These are phyloP conservation scores for Amoeboaphelidium occidentale DNA, from an alignment of 371 early-diverging fungal genomes.

Conservation along the genomic window DNA sequence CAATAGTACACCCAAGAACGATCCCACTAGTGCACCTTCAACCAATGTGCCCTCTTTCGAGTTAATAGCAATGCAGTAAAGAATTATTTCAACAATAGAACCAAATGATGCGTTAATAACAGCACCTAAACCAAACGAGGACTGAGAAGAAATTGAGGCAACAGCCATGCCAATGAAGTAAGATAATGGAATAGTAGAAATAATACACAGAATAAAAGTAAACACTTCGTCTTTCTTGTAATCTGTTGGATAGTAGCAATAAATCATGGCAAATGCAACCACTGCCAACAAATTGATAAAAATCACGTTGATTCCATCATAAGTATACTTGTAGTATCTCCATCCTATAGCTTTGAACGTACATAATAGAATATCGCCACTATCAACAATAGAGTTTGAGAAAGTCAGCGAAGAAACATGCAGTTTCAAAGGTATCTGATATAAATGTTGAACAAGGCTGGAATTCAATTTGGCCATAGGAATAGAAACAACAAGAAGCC, in stretches of 20 bases:
- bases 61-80: slow-evolving; percentile 65
- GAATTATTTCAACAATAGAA: slow-evolving; percentile 76
- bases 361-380: slow-evolving; percentile 29
- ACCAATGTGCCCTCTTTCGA: slow-evolving; percentile 65
- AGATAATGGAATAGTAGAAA: slow-evolving; percentile 71
- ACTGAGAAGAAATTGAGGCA: slow-evolving; percentile 1
- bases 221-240: no score
- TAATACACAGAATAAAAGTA: slow-evolving; percentile 52
- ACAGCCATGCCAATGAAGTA: slow-evolving; percentile 75
- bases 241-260: slow-evolving; percentile 47
- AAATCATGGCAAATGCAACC: slow-evolving; percentile 50
- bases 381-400: not conserved
- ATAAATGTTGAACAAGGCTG: slow-evolving; percentile 18
- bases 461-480: slow-evolving; percentile 80
- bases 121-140: slow-evolving; percentile 8
- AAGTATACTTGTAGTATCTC: slow-evolving; percentile 74
- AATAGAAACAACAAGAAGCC: slow-evolving; percentile 60
- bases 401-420: slow-evolving; percentile 10
- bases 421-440: not conserved
- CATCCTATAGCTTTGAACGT: slow-evolving; percentile 49
- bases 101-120: slow-evolving; percentile 91
- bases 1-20: slow-evolving; percentile 61
- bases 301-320: slow-evolving; percentile 84
- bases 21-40: slow-evolving; percentile 78
- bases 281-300: slow-evolving; percentile 73